phyloP scores from a whole-genome alignment of 805 yeast species.

The Tetrapisispora nanseiensis region DNA sequence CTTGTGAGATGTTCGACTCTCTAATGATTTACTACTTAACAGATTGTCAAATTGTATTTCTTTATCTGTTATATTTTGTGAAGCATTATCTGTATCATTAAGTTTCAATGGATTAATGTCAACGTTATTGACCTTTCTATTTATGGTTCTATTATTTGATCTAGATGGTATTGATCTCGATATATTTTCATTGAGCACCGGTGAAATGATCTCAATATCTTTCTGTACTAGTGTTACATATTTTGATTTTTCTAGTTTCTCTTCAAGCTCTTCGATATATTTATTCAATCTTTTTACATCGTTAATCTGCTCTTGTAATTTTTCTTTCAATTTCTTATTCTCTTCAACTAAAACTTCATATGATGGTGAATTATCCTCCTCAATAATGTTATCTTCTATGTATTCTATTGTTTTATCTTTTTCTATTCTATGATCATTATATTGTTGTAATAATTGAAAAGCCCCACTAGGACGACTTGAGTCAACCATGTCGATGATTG shows the following conservation, averaged over 20 bases:
- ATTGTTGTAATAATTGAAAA: constrained; percentile 22
- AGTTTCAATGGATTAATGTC: not conserved
- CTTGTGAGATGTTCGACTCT: not conserved
- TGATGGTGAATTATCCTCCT: constrained; percentile 12
- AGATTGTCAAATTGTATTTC: not conserved
- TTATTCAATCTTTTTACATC: constrained; percentile 16
- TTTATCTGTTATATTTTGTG: not conserved
- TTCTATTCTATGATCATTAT: constrained; percentile 22
- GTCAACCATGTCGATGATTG: not conserved
- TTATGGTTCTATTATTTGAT: constrained; percentile 29
- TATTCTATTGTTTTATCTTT: constrained; percentile 22
- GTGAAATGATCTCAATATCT: not conserved
- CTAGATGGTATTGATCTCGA: constrained; percentile 29
- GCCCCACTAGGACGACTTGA: constrained; percentile 6
- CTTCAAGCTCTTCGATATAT: not conserved
- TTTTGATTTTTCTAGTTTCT: not conserved
- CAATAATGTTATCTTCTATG: constrained; percentile 16
- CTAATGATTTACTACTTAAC: not conserved
- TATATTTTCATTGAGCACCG: not conserved
- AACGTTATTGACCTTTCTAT: not conserved
- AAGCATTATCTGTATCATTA: not conserved
- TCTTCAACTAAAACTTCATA: constrained; percentile 27
- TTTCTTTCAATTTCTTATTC: constrained; percentile 21
- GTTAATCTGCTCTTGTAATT: constrained; percentile 18
- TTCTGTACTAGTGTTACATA: not conserved